Evolutionary conservation across 164 flowering plant species (phyloP), one percentile per base, ranked within the genome.

Genomic region (Nelumbo lutea): DNA sequence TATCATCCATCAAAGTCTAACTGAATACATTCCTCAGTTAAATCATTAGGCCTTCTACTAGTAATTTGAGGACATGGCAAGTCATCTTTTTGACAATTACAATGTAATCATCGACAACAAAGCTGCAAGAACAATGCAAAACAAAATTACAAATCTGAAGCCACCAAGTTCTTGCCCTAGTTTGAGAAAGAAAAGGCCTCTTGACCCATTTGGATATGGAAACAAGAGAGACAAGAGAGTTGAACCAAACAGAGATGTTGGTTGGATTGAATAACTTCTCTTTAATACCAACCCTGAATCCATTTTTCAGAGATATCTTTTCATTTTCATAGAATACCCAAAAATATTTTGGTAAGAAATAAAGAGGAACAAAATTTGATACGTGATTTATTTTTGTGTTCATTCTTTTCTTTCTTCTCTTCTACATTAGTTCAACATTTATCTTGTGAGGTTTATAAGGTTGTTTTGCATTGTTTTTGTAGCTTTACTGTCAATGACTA

Each of bases 251-350:
- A 97, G 98, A 9, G 98, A 95, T 76, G 84, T 90, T 43, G 98
- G 98, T 38, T 92, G 97, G 97, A 68, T 95, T 69, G 98, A 95
- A 61, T 95, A 90, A 69, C 84, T 95, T 42, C 85, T 95, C 70
- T 73, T 89, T 70, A 77, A 71, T 65, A 65, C 83, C 68, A 80
- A 81, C 51, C 83, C 82, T 52, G 73, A 82, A 4, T 45, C 73
- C 70, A 47, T 72, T 59, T 79, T 83, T 66, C 79, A 71, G 41
- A 72, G 57, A 38, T 71, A 75, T 3, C 65, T 56, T 6, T 41
- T 70, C 68, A 70, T 85, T 78, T 81, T 78, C 71, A 76, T 56
- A 40, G 80, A 79, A 59, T 78, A 80, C 80, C 86, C 87, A 41
- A 62, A 76, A 42, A 46, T 14, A n/a, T 83, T 87, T 73, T 50